Evolutionary conservation across 257 asterid genomes (phyloP).

Genomic region (Solanum bukasovii): DNA sequence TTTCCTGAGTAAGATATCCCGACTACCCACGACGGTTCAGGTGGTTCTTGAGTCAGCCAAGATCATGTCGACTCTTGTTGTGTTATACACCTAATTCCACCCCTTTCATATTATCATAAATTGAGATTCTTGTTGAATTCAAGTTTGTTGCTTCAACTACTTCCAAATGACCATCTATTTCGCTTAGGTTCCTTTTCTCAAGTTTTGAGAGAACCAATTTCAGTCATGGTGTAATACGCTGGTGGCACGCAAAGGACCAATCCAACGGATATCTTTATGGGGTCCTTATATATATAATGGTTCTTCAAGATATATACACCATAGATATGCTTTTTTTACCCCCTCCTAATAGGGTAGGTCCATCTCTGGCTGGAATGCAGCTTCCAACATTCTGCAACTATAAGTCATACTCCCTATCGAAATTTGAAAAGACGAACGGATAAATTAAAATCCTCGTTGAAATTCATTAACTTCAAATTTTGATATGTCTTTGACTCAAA

Average conservation of each 20-base stretch:
- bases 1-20: not conserved
- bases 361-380: not conserved
- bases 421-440: not conserved
- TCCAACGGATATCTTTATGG: not conserved
- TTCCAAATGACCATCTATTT: too few species aligned
- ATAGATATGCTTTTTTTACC: not conserved
- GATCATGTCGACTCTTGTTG: not conserved
- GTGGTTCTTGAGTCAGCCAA: not conserved
- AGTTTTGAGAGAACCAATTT: too few species aligned
- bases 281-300: not conserved
- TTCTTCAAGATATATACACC: not conserved
- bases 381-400: not conserved
- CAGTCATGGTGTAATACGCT: too few species aligned
- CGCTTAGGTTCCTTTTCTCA: not conserved
- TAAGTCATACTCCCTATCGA: not conserved
- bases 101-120: too few species aligned
- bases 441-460: fast-evolving
- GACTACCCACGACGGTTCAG: not conserved
- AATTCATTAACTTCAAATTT: not conserved
- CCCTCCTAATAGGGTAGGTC: not conserved
- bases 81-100: not conserved
- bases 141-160: not conserved
- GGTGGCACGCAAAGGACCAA: not conserved
- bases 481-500: not conserved
- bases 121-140: not conserved